Evolutionary conservation across 129 eudicot genomes (phyloP), one percentile per base, ranked within the genome.

Genomic region (Ambrosia trifida): DNA sequence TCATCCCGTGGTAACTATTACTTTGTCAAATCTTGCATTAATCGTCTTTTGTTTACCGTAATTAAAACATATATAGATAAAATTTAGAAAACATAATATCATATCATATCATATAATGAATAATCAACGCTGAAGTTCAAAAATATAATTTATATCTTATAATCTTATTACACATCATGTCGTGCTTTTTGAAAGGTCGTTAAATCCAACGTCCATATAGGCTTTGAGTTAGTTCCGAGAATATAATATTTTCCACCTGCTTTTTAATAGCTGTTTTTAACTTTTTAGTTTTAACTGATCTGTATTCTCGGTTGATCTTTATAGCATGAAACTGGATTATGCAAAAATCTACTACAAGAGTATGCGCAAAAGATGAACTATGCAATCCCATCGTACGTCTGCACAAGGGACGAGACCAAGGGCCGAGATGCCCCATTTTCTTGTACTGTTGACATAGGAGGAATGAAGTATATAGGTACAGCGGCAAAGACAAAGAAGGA

Each of bases 281-380:
- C 5, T 33, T 2, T 2, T 18, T 5, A 6, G n/a, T 20, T 54
- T n/a, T 49, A 49, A 14, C 3, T 4, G 19, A 14, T n/a, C 17
- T 49, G n/a, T 40, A 0, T 54, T 59, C 52, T 17, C 47, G 24
- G 4, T 72, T 65, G 28, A 31, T 82, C 67, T 80, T 84, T 44
- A 32, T 70, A 95, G 96, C 97, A 95, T 44, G 89, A 95, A 76
- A 90, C 91, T 18, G 99, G 99, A 41, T 70, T 95, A 84, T 88
- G 96, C 87, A 95, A 95, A 66, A 95, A 95, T 65, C 81, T 90
- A 47, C 80, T 95, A 75, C 99, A 95, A 81, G 99, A 90, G 74
- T 95, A 90, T 62, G 93, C 99, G 45, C 99, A 95, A 62, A 95
- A 95, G 84, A 88, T 90, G 97, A 95, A 90, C 80, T 90, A 78